Conservation (phyloP, 257 asterid species). For the Scutellaria minor region DNA sequence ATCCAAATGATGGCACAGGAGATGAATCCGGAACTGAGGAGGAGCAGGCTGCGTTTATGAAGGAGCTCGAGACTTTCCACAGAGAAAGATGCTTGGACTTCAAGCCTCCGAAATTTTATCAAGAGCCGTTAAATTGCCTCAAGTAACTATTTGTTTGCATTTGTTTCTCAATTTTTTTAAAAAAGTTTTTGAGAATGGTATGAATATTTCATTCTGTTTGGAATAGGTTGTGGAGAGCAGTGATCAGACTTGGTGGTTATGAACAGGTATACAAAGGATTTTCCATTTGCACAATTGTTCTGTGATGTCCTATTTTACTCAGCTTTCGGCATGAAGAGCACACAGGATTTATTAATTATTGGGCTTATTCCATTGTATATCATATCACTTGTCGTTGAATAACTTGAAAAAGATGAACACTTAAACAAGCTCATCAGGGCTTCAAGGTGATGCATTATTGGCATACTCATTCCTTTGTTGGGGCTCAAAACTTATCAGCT, state of each 20-base stretch:
- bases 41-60: slow-evolving; percentile 78
- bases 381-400: neutral
- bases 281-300: slow-evolving; percentile 27
- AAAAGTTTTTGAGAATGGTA: neutral
- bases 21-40: slow-evolving; percentile 79
- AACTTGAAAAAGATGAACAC: neutral
- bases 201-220: slow-evolving; percentile 25
- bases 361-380: slow-evolving; percentile 3
- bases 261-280: slow-evolving; percentile 64
- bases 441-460: neutral
- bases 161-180: neutral
- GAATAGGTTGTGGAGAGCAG: slow-evolving; percentile 87
- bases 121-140: slow-evolving; percentile 85
- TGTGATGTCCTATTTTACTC: slow-evolving; percentile 7
- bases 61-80: slow-evolving; percentile 77
- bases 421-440: slow-evolving; percentile 10
- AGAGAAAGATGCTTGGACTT: slow-evolving; percentile 74
- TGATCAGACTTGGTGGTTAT: slow-evolving; percentile 89
- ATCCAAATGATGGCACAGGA: slow-evolving; percentile 52
- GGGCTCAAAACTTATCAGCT: neutral
- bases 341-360: slow-evolving; percentile 11
- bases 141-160: slow-evolving; percentile 56
- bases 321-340: neutral
- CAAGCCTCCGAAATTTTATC: slow-evolving; percentile 84
- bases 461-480: neutral